Percentiles rank a stretch among this genome's conserved stretches.
phyloP scores from a whole-genome alignment of 2,329 filamentous ascomycete genomes.

The Aspergillus sp. region DNA sequence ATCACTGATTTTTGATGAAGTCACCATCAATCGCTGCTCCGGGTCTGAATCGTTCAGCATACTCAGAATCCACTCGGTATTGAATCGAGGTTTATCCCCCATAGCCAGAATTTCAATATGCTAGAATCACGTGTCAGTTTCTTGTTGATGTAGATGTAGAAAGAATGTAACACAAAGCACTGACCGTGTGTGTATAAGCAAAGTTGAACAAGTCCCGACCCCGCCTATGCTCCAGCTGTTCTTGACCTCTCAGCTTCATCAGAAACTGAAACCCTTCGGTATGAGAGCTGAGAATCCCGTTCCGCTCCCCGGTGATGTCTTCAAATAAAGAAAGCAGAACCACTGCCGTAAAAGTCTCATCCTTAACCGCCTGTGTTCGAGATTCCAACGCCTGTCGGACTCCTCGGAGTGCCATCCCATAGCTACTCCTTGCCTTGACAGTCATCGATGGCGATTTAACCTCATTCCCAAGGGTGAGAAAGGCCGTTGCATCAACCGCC shows the following conservation, averaged over 20 bases:
- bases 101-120: conserved; percentile 30
- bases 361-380: conserved; percentile 25
- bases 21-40: conserved; percentile 24
- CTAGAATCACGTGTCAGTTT: conserved; percentile 13
- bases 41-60: conserved; percentile 25
- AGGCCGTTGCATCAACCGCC: conserved; percentile 31
- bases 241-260: conserved; percentile 27
- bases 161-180: too few species aligned
- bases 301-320: conserved; percentile 33
- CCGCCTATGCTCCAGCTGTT: conserved; percentile 22
- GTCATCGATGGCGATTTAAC: conserved; percentile 20
- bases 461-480: conserved; percentile 29
- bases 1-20: conserved; percentile 25
- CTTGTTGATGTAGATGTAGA: neutral
- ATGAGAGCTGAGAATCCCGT: conserved; percentile 31
- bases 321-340: conserved; percentile 35
- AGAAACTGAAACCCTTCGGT: conserved; percentile 31
- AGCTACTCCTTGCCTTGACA: conserved; percentile 24
- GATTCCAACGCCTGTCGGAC: conserved; percentile 24
- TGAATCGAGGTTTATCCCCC: conserved; percentile 25
- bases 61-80: conserved; percentile 23
- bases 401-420: conserved; percentile 27
- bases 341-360: conserved; percentile 35
- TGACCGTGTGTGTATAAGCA: conserved; percentile 31
- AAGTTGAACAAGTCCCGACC: conserved; percentile 33